Evolutionary conservation across 2,329 filamentous ascomycete species (phyloP).

Genomic region (Apiospora sp.): DNA sequence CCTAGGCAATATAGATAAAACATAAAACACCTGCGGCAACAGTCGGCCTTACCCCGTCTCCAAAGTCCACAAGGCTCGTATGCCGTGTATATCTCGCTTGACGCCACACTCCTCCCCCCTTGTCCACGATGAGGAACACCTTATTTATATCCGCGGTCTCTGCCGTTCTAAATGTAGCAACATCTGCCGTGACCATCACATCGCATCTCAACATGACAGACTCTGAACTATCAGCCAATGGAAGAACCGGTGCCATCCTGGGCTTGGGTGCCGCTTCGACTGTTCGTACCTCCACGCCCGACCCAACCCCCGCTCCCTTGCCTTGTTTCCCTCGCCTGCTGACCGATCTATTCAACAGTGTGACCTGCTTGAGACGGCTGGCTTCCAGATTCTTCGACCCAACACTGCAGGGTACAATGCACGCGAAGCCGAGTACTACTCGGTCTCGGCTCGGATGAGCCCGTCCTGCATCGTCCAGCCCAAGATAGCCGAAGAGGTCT

Average conservation of each 20-base stretch:
- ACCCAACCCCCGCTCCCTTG: background rate
- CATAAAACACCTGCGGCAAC: background rate
- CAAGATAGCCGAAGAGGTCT: conserved; percentile 45
- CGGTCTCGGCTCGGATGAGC: conserved; percentile 43
- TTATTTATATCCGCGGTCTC: background rate
- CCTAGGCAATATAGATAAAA: background rate
- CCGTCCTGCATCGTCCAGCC: conserved; percentile 48
- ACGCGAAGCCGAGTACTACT: conserved; percentile 47
- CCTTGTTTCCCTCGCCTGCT: background rate
- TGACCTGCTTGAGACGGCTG: background rate
- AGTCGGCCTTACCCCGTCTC: background rate
- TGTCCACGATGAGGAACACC: background rate
- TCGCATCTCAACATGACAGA: background rate
- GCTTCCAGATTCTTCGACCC: conserved; percentile 5
- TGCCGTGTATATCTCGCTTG: background rate
- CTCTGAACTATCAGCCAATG: background rate
- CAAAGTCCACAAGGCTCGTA: background rate
- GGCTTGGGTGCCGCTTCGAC: background rate
- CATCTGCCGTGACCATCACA: background rate
- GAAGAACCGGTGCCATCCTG: background rate
- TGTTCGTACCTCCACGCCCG: background rate
- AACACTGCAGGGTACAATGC: background rate
- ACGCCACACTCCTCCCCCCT: background rate
- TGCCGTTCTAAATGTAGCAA: conserved; percentile 9
- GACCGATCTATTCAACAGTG: background rate